These are phyloP conservation scores for Neurospora terricola DNA, from an alignment of 495 filamentous ascomycete species.

Conservation along the genomic window DNA sequence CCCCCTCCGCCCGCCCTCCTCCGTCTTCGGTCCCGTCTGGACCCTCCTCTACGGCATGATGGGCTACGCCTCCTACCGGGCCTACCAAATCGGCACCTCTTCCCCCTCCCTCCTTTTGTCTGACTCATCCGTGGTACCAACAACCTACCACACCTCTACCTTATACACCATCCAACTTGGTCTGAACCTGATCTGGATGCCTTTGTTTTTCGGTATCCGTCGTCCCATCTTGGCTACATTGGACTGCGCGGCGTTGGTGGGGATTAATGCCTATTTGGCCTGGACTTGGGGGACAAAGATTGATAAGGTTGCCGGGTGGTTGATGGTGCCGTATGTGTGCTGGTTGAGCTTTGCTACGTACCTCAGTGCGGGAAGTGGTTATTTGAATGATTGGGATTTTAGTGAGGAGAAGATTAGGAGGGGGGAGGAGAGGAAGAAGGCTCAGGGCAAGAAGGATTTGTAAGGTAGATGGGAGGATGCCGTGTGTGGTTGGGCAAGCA, in stretches of 20 bases:
- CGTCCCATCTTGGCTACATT: constrained; percentile 62
- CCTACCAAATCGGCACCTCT: constrained; percentile 44
- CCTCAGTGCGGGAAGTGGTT: constrained; percentile 57
- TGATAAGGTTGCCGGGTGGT: constrained; percentile 61
- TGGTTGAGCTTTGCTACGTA: constrained; percentile 86
- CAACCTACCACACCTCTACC: constrained; percentile 50
- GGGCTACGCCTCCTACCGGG: constrained; percentile 78
- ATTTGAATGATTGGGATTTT: constrained; percentile 66
- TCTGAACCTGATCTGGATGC: constrained; percentile 86
- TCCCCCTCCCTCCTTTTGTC: not conserved
- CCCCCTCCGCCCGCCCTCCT: constrained; percentile 66
- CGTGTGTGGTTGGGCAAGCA: not conserved
- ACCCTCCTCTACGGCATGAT: constrained; percentile 77
- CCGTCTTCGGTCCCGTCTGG: constrained; percentile 79
- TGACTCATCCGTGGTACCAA: constrained; percentile 7
- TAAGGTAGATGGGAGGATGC: not conserved
- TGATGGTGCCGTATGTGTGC: constrained; percentile 64
- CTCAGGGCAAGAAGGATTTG: constrained; percentile 2
- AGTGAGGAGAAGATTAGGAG: not conserved
- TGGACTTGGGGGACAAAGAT: constrained; percentile 59
- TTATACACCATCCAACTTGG: constrained; percentile 78
- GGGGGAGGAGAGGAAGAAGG: not conserved
- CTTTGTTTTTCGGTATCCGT: constrained; percentile 71
- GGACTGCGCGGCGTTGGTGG: constrained; percentile 64
- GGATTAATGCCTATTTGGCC: constrained; percentile 57